A percentile compares a stretch with the other conserved stretches of the same genome.
Conservation (phyloP, 2,329 filamentous ascomycete species). For the Teratosphaeria zuluensis region DNA sequence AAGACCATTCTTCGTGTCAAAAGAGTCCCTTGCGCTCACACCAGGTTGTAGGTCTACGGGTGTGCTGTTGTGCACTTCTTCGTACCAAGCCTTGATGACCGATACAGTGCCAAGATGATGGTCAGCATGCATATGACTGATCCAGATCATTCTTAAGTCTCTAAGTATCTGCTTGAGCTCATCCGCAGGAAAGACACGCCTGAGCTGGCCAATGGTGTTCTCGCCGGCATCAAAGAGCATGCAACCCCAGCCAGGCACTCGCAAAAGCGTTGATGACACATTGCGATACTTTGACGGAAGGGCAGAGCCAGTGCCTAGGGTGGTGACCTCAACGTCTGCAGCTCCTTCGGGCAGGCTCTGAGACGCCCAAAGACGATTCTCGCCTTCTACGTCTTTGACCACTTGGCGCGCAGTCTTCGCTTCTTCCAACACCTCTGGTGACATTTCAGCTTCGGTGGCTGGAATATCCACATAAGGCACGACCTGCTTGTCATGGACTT, state of each 20-base stretch:
- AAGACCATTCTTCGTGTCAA: slow-evolving; percentile 32
- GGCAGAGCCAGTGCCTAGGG: slow-evolving; percentile 85
- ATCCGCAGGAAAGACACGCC: slow-evolving; percentile 57
- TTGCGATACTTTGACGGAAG: slow-evolving; percentile 89
- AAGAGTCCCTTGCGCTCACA: slow-evolving; percentile 9
- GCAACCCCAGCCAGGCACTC: slow-evolving; percentile 75
- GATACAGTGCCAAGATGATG: slow-evolving; percentile 82
- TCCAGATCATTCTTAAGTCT: slow-evolving; percentile 75
- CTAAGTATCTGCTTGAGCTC: slow-evolving; percentile 62
- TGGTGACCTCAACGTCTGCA: slow-evolving; percentile 70
- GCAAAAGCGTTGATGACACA: slow-evolving; percentile 77
- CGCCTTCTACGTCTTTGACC: slow-evolving; percentile 42
- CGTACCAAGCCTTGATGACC: slow-evolving; percentile 73
- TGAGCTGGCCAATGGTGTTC: slow-evolving; percentile 79
- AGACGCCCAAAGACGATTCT: slow-evolving; percentile 43
- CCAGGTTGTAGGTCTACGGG: slow-evolving; percentile 15
- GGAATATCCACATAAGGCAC: slow-evolving; percentile 42
- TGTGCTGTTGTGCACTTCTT: slow-evolving; percentile 39
- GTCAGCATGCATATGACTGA: slow-evolving; percentile 92
- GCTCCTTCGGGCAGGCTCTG: slow-evolving; percentile 53
- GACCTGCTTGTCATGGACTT: slow-evolving; percentile 38
- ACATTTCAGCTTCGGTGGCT: slow-evolving; percentile 33
- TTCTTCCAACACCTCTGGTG: slow-evolving; percentile 42
- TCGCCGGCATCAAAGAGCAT: slow-evolving; percentile 90
- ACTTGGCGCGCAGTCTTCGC: slow-evolving; percentile 36